Evolutionary conservation across 78 protist species (phyloP).

Genomic region (Pelomyxa schiedti): DNA sequence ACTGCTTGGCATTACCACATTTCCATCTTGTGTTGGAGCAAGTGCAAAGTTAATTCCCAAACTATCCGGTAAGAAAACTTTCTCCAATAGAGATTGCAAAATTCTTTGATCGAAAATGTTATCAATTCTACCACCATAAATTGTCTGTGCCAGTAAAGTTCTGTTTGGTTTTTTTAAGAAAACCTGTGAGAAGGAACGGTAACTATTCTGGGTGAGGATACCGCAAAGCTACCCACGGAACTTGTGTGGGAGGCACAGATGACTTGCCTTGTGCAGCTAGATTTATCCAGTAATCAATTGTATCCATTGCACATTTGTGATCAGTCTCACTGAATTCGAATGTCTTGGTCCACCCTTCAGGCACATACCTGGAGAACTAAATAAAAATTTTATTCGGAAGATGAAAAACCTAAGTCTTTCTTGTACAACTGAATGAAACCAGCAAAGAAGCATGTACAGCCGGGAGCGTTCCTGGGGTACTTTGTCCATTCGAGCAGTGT

Average conservation of each 20-base stretch:
- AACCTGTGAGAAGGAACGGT: no score
- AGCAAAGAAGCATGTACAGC: constrained; percentile 80
- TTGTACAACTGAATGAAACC: constrained; percentile 87
- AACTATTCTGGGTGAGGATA: no score
- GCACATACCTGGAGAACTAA: no score
- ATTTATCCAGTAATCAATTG: constrained; percentile 86
- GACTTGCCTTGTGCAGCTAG: constrained; percentile 23
- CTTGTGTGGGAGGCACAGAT: constrained; percentile 44
- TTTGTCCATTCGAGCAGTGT: background rate
- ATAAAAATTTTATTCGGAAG: no score
- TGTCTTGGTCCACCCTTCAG: constrained; percentile 88
- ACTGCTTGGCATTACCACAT: background rate
- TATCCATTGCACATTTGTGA: constrained; percentile 63
- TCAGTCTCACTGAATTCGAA: constrained; percentile 90
- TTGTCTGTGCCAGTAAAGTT: constrained; percentile 36
- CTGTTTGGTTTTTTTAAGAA: no score
- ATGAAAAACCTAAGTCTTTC: constrained; percentile 88
- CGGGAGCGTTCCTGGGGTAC: constrained; percentile 80
- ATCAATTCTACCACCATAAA: constrained; percentile 88
- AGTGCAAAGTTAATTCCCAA: no score
- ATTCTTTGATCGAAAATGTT: constrained; percentile 81
- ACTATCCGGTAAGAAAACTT: constrained; percentile 40
- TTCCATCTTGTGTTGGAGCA: background rate
- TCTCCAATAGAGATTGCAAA: constrained; percentile 56
- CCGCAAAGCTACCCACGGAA: constrained; percentile 85